Evolutionary conservation across 345 rosid species (phyloP).

Genomic region (Brassica cretica): DNA sequence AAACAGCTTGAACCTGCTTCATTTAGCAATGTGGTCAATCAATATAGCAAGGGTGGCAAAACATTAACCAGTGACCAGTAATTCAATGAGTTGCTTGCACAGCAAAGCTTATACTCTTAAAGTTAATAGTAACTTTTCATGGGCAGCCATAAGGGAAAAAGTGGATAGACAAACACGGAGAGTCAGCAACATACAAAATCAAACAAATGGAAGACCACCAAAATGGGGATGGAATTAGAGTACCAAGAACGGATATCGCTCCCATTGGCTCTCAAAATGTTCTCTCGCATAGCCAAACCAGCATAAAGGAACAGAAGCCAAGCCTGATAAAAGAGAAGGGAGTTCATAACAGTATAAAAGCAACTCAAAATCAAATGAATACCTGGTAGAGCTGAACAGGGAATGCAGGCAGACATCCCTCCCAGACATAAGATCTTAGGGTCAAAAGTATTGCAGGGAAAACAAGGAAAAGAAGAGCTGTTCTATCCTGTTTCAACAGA

Average conservation of each 20-base stretch:
- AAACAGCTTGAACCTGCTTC: background rate
- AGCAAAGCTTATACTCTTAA: background rate
- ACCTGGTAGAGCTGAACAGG: slow-evolving; percentile 98
- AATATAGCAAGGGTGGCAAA: background rate
- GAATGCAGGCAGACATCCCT: slow-evolving; percentile 87
- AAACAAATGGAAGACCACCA: background rate
- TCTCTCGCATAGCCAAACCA: slow-evolving; percentile 94
- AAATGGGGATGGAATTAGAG: background rate
- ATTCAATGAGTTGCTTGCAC: background rate
- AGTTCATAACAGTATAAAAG: background rate
- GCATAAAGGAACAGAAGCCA: slow-evolving; percentile 96
- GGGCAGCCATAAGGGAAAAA: background rate
- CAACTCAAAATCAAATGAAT: slow-evolving; percentile 18
- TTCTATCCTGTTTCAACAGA: slow-evolving; percentile 69
- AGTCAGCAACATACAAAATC: background rate
- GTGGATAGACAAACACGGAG: background rate
- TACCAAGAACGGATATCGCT: slow-evolving; percentile 99
- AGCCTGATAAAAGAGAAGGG: slow-evolving; percentile 51
- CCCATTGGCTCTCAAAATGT: slow-evolving; percentile 89
- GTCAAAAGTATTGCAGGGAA: slow-evolving; percentile 74
- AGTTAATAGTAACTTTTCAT: background rate
- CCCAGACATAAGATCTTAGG: slow-evolving; percentile 81
- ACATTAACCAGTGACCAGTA: background rate
- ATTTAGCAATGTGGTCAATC: background rate
- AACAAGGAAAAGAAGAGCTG: slow-evolving; percentile 90